Base-by-base conservation (phyloP, 371 early-diverging fungal species). In the Mucor sp. region DNA sequence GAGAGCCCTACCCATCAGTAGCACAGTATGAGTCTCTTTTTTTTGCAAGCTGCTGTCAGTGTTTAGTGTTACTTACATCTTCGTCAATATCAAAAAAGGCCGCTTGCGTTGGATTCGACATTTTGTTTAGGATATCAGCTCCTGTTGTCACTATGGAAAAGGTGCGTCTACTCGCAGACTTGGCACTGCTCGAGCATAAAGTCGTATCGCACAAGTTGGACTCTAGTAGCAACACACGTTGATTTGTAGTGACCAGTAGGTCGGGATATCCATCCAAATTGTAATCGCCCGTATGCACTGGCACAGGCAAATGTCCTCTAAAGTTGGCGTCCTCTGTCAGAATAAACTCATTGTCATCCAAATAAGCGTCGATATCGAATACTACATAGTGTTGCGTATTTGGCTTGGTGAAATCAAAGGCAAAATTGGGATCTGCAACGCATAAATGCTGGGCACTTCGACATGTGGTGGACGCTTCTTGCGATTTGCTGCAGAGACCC, bases 221-320 rank as follows among this genome's bases (percentile, higher is more conserved):
- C 56, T 85, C 79, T 9, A 92, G 68, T 1, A 95, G 68, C 0
- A 88, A 68, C 0, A 87, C 85, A 19, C 79, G 67, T 15, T 80
- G 69, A 32, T 50, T 76, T 7, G 80, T 80, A 4, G 90, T 86
- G 0, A 96, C 82, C 25, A 97, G 66, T 6, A 89, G 59, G 77
- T 97, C 98, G 0, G 97, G 95, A 73, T 93, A 96, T 9, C 97
- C 96, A 76, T 97, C 98, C 66, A 93, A 77, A 67, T 96, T 92
- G 60, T 89, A 91, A 67, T 97, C 98, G 15, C 94, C 96, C 63
- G 75, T 57, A 32, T 83, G 81, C 4, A 88, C 65, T 2, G 87
- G 72, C 0, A 89, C 83, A 19, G 93, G 89, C 50, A 82, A 79
- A 6, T 68, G 65, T 2, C 90, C 90, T 65, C 79, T 77, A 63